Evolutionary conservation across 371 early-diverging fungal genomes (phyloP), one percentile per base, ranked within the genome.

Genomic region (Syncephalastrum contaminatum): DNA sequence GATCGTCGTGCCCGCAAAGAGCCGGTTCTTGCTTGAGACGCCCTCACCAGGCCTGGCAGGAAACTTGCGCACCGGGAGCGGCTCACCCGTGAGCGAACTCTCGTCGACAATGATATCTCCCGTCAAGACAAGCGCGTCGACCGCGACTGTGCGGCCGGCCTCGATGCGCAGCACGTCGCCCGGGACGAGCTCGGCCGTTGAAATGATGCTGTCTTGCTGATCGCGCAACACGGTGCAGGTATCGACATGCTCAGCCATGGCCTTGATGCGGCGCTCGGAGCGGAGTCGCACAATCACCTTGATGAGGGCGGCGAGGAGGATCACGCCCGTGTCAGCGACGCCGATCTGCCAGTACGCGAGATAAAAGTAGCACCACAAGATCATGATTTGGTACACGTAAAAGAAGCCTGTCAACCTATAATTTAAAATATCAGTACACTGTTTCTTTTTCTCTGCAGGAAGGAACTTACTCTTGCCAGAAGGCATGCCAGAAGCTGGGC

Each of bases 341-440:
- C 85, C 90, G 59, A 90, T 88, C 52, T 79, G 77, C 73, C 82
- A 90, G 65, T 88, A 88, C 20, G 77, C 80, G 49, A 84, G 70
- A 56, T 85, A 83, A 66, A 81, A 85, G 64, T 85, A 89, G 15
- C 83, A 77, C 82, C 83, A 82, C 27, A 91, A 63, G 22, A 83
- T 75, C 67, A 86, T 77, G 19, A 87, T 45, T 69, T 91, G 90
- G 67, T 88, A 91, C n/a, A 89, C 66, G 60, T 91, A 91, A 62
- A 91, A 89, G 63, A 86, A 78, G 7, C 81, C 79, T 15, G 80
- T 74, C 50, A 88, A 73, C 39, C 69, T 69, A 57, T n/a, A 42
- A 25, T 3, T 0, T 4, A 25, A 24, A 66, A 46, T 22, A 25
- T 30, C 8, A 18, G 40, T 8, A 6, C 2, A 8, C 25, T 30